Conservation (phyloP, 2,329 filamentous ascomycete species). For the Trichoderma guizhouense region DNA sequence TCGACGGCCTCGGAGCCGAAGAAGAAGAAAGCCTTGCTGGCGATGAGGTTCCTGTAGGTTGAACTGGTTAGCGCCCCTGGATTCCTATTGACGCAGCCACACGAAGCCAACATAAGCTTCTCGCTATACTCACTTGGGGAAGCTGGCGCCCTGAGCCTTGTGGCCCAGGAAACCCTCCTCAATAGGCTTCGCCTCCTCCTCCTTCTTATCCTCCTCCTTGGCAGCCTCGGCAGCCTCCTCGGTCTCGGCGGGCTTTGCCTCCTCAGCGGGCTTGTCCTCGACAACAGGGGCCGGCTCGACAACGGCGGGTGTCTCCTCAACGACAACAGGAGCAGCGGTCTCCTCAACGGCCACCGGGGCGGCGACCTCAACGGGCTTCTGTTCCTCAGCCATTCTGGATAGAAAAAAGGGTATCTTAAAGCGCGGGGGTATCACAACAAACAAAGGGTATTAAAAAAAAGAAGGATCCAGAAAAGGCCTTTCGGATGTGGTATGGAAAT, state of each 20-base stretch:
- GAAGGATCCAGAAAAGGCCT: slow-evolving; percentile 36
- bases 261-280: slow-evolving; percentile 41
- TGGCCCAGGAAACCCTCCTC: slow-evolving; percentile 83
- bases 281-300: slow-evolving; percentile 37
- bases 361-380: slow-evolving; percentile 58
- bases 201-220: slow-evolving; percentile 44
- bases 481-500: slow-evolving; percentile 28
- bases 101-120: background rate
- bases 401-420: slow-evolving; percentile 41
- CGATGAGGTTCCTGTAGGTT: slow-evolving; percentile 71
- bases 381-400: slow-evolving; percentile 68
- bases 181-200: slow-evolving; percentile 61
- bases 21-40: slow-evolving; percentile 92
- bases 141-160: slow-evolving; percentile 78
- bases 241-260: slow-evolving; percentile 34
- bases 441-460: slow-evolving; percentile 41
- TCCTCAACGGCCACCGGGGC: slow-evolving; percentile 52
- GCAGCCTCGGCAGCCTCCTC: slow-evolving; percentile 40
- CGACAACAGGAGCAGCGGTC: slow-evolving; percentile 27
- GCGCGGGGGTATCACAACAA: slow-evolving; percentile 50
- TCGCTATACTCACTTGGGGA: slow-evolving; percentile 72
- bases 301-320: slow-evolving; percentile 37
- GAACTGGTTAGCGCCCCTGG: background rate
- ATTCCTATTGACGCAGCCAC: background rate
- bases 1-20: slow-evolving; percentile 72